Evolutionary conservation across 2,329 filamentous ascomycete species (phyloP).

Genomic region (Pestalotiopsis sp.): DNA sequence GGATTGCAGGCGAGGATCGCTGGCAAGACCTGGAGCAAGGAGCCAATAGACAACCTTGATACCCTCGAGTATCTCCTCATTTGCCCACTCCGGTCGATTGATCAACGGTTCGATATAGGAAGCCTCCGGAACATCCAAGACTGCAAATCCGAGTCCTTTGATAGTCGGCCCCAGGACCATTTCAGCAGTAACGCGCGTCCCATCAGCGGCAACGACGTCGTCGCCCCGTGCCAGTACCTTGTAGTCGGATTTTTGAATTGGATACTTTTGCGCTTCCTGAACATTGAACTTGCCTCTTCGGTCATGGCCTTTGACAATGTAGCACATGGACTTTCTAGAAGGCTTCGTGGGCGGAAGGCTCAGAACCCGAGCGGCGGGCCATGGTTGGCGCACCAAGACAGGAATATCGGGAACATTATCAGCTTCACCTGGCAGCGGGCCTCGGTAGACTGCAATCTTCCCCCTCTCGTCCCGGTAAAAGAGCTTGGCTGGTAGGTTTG

Average conservation of each 20-base stretch:
- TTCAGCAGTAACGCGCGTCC: slow-evolving; percentile 74
- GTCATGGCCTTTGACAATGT: slow-evolving; percentile 78
- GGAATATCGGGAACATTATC: slow-evolving; percentile 61
- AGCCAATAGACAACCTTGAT: slow-evolving; percentile 79
- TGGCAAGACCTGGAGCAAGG: slow-evolving; percentile 67
- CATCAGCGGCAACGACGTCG: slow-evolving; percentile 64
- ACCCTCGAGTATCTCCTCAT: slow-evolving; percentile 64
- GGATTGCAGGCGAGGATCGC: slow-evolving; percentile 61
- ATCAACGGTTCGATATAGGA: slow-evolving; percentile 73
- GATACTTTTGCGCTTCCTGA: slow-evolving; percentile 63
- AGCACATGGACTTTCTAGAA: slow-evolving; percentile 73
- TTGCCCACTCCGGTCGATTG: slow-evolving; percentile 71
- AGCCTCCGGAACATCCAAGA: slow-evolving; percentile 75
- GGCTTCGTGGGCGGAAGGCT: slow-evolving; percentile 70
- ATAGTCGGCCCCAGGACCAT: slow-evolving; percentile 77
- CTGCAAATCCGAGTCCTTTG: slow-evolving; percentile 72
- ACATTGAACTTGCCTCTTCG: slow-evolving; percentile 81
- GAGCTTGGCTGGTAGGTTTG: slow-evolving; percentile 68
- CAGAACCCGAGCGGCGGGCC: slow-evolving; percentile 70
- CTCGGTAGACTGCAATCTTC: slow-evolving; percentile 68
- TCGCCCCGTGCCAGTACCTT: slow-evolving; percentile 62
- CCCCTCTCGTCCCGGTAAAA: slow-evolving; percentile 69
- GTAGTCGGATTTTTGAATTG: slow-evolving; percentile 62
- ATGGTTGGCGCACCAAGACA: slow-evolving; percentile 75
- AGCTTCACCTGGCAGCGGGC: slow-evolving; percentile 60